Base-by-base conservation (phyloP, 2,329 filamentous ascomycete species). In the Colletotrichum tamarilloi region DNA sequence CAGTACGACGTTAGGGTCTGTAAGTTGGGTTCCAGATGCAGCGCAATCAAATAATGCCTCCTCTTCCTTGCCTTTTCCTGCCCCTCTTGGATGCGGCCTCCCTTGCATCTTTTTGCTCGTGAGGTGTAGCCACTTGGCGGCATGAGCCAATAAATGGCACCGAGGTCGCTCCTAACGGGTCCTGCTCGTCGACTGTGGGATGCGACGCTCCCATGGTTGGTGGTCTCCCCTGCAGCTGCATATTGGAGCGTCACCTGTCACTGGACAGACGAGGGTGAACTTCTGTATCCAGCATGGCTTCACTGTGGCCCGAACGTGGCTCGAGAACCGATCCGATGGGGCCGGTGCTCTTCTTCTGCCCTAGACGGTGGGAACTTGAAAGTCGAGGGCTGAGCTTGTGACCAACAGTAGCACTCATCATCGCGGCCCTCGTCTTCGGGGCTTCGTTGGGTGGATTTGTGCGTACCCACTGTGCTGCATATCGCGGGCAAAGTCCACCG, bases 221-320 rank as follows among this genome's bases (percentile, higher is more conserved):
- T 30, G 30, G 62, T 49, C 57, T 60, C 58, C 72, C 72, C 72
- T 74, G 68, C 68, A 67, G 49, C 52, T 74, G 63, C 72, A 74
- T 38, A 32, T 72, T n/a, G 42, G 63, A 64, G 22, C 32, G 62
- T 68, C 72, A 68, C 35, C 68, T 72, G 62, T 74, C 58, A 74
- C 68, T 71, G 67, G 67, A 70, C 71, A 59, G 57, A 28, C 35
- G n/a, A 35, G n/a, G 38, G 58, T 49, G 35, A 42, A 52, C 62
- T 57, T 62, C 67, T 67, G 56, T 32, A 57, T 73, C 62, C 55
- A 72, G 71, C 32, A 70, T 73, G 70, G 70, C 69, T 68, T 72
- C 65, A 67, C 19, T 22, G 63, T 60, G 59, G 26, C 46, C 53
- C 56, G 66, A 73, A 60, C 67, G 46, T 71, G 62, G 71, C 46